These are phyloP conservation scores for Mycosarcoma mackinlayi DNA, from an alignment of 1,284 basidiomycete species.

Conservation along the genomic window DNA sequence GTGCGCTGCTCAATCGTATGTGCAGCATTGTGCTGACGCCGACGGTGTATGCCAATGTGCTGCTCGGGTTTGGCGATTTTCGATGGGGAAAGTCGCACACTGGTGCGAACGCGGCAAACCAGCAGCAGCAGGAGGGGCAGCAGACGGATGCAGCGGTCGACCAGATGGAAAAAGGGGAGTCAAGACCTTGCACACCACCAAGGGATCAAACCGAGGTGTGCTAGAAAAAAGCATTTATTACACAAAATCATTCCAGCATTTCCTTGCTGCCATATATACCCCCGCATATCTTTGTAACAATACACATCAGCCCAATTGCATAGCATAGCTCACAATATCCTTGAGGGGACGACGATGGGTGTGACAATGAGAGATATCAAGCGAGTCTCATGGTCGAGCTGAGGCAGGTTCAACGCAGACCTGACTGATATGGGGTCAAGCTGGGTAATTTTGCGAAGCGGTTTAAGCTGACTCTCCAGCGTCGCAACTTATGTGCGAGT, in stretches of 20 bases:
- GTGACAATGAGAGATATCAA: too few relatives aligned
- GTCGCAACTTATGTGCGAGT: too few relatives aligned
- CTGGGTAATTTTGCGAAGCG: too few relatives aligned
- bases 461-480: too few relatives aligned
- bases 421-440: too few relatives aligned
- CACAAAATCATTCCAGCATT: background rate
- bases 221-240: background rate
- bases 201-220: conserved; percentile 28
- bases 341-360: too few relatives aligned
- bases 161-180: conserved; percentile 17
- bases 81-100: conserved; percentile 34
- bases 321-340: too few relatives aligned
- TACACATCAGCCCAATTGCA: too few relatives aligned
- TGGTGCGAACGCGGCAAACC: conserved; percentile 16
- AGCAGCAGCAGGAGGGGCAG: conserved; percentile 1
- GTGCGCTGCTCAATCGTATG: conserved; percentile 18
- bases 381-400: too few relatives aligned
- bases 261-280: too few relatives aligned
- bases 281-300: too few relatives aligned
- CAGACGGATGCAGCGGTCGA: background rate
- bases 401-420: too few relatives aligned
- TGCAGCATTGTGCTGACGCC: conserved; percentile 30
- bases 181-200: conserved; percentile 10
- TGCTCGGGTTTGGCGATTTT: conserved; percentile 32
- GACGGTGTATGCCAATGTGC: conserved; percentile 31